Evolutionary conservation across 495 filamentous ascomycete genomes (phyloP).

Genomic region (Jackrogersella minutella): DNA sequence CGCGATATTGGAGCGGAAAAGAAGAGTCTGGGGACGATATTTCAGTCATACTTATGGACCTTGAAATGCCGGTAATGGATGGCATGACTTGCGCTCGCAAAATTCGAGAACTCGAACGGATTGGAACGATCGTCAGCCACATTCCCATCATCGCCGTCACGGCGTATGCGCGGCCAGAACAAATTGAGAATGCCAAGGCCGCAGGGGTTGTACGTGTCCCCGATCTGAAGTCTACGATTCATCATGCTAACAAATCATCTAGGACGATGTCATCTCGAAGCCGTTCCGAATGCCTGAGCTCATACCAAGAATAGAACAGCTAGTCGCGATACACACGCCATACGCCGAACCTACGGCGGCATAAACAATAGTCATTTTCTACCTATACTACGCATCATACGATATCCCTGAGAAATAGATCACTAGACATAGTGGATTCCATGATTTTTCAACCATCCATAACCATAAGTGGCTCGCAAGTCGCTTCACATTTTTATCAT

Average conservation of each 20-base stretch:
- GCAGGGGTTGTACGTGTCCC: slow-evolving; percentile 58
- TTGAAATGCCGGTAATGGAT: slow-evolving; percentile 91
- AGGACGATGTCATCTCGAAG: slow-evolving; percentile 84
- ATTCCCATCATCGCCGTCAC: slow-evolving; percentile 83
- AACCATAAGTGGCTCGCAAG: slow-evolving; percentile 22
- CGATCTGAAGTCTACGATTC: background rate
- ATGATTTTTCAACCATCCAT: background rate
- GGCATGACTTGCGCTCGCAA: slow-evolving; percentile 74
- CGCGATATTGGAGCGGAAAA: slow-evolving; percentile 57
- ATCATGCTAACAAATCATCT: slow-evolving; percentile 9
- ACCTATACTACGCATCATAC: background rate
- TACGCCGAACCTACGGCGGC: slow-evolving; percentile 27
- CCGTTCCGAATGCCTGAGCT: slow-evolving; percentile 79
- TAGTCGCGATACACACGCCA: slow-evolving; percentile 44
- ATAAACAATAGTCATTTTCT: slow-evolving; percentile 13
- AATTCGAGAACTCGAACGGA: slow-evolving; percentile 70
- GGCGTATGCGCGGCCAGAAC: slow-evolving; percentile 77
- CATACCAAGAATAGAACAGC: slow-evolving; percentile 70
- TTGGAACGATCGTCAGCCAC: slow-evolving; percentile 61
- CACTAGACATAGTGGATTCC: background rate
- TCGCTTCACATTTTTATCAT: slow-evolving; percentile 30
- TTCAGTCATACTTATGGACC: slow-evolving; percentile 80
- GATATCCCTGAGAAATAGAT: background rate
- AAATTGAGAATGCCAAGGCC: slow-evolving; percentile 63
- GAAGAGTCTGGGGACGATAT: slow-evolving; percentile 53